Evolutionary conservation across 2,329 filamentous ascomycete species (phyloP), one percentile per base, ranked within the genome.

Genomic region (Phaeosphaeria sp.): DNA sequence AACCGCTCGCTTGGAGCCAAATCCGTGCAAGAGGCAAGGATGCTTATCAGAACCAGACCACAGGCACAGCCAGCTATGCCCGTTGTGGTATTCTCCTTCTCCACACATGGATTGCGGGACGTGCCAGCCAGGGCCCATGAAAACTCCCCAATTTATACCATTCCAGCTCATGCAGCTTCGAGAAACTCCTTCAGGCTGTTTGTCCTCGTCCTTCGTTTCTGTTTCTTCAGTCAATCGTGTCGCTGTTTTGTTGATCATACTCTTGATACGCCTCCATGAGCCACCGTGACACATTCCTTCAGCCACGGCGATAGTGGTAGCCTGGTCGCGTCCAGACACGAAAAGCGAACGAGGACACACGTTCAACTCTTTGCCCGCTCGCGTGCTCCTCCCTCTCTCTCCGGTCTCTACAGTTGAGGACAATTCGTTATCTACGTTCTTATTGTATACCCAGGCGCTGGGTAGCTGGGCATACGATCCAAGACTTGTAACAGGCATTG

Each of bases 1-100:
- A 52, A 52, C 57, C 60, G 49, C 59, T 70, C 64, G 67, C 65
- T 68, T 68, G 56, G 51, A 47, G 23, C n/a, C 22, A 27, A 27
- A 25, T 23, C 46, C n/a, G 62, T 62, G 60, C 54, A 48, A 54
- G 33, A 47, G 51, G 57, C 66, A 68, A 56, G 66, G 61, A 60
- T 69, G 56, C 73, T 76, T 76, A 76, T 75, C 73, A 67, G 66
- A 50, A 59, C 64, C 56, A 67, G 60, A 60, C 62, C 65, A 65
- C 58, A 48, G 60, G 60, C 61, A 63, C 53, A 64, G 60, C 63
- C 66, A 66, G 47, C 56, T 50, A 58, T 51, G 27, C 43, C 65
- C 63, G 27, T 62, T 69, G 63, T 46, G 49, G 64, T 64, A 50
- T 22, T 42, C 61, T 64, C 54, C 60, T 64, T 67, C 71, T 67